Evolutionary conservation across 2,329 filamentous ascomycete species (phyloP), one percentile per base, ranked within the genome.

Genomic region (Sarocladium oryzae): DNA sequence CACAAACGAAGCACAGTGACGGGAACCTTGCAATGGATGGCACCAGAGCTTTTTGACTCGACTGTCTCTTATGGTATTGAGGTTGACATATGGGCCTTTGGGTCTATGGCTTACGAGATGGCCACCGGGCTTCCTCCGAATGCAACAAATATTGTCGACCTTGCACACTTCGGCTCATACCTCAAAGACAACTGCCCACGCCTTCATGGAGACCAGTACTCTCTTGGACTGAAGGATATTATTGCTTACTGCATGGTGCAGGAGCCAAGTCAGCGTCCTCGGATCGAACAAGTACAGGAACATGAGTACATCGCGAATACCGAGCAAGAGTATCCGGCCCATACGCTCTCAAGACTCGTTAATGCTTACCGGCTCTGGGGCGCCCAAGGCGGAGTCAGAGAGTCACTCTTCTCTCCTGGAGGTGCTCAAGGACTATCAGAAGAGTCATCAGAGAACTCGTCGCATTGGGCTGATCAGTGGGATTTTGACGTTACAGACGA

Each of bases 11-110:
- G 84, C 3, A 92, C 88, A 1, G 85, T 92, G 46, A 86, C 92
- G 52, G 88, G 88, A 18, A 93, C 89, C 0, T 85, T 85, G 2
- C 84, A 91, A 66, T 93, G 88, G 86, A 91, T 93, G 88, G 86
- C 89, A 0, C 87, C 86, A 0, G 89, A 93, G 60, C 74, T 92
- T 10, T 84, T 87, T 58, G 80, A 85, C 52, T 74, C 78, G 33
- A 73, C 78, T 3, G 74, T 78, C 9, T 80, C 82, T 4, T 87
- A 87, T 62, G 84, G 84, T 53, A 85, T 82, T 11, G 84, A 86
- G 60, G 82, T 86, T 37, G 88, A 93, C 59, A 89, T 91, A 49
- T 93, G 89, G 88, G 87, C 88, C 2, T 90, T 89, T 63, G 89
- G 88, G 1, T 86, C 87, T 54, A 86, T 90, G 65, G 75, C 89